A percentile compares a stretch with the other conserved stretches of the same genome.
phyloP scores from a whole-genome alignment of 2,329 filamentous ascomycete genomes.

The Colletotrichum acutatum region DNA sequence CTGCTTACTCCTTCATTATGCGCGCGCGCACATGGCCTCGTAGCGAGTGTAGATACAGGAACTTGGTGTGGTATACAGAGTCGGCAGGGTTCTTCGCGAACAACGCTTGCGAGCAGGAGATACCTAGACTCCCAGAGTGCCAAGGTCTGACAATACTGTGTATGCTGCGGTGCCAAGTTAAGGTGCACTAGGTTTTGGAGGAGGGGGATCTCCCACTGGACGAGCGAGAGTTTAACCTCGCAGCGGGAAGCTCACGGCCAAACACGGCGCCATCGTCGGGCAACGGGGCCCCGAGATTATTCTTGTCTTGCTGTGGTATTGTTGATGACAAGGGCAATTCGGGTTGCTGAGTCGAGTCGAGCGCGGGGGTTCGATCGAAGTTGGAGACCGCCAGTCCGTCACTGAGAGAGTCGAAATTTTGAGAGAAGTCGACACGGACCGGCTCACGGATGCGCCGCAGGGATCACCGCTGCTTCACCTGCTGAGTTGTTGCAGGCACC shows the following conservation, averaged over 20 bases:
- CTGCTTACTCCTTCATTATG: slow-evolving; percentile 3
- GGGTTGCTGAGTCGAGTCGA: slow-evolving; percentile 13
- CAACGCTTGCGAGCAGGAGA: background rate
- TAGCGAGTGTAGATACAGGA: slow-evolving; percentile 11
- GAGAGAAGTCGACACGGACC: background rate
- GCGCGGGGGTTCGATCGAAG: background rate
- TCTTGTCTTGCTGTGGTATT: background rate
- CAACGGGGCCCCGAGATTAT: slow-evolving; percentile 8
- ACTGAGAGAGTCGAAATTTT: background rate
- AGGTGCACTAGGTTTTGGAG: background rate
- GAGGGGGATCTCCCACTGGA: slow-evolving; percentile 25
- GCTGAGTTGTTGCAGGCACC: background rate
- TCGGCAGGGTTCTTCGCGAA: background rate
- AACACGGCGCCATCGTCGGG: slow-evolving; percentile 7
- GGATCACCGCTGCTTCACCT: slow-evolving; percentile 7
- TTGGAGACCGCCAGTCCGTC: background rate
- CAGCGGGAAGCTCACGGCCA: slow-evolving; percentile 26
- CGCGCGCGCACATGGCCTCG: slow-evolving; percentile 1
- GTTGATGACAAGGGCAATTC: background rate
- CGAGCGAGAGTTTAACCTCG: slow-evolving; percentile 25
- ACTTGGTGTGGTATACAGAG: background rate
- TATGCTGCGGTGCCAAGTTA: background rate
- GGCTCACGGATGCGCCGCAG: slow-evolving; percentile 19
- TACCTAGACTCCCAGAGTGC: background rate
- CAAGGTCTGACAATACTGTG: background rate